phyloP scores from a whole-genome alignment of 73 alveolate species.

The Paraurostyla sp. region DNA sequence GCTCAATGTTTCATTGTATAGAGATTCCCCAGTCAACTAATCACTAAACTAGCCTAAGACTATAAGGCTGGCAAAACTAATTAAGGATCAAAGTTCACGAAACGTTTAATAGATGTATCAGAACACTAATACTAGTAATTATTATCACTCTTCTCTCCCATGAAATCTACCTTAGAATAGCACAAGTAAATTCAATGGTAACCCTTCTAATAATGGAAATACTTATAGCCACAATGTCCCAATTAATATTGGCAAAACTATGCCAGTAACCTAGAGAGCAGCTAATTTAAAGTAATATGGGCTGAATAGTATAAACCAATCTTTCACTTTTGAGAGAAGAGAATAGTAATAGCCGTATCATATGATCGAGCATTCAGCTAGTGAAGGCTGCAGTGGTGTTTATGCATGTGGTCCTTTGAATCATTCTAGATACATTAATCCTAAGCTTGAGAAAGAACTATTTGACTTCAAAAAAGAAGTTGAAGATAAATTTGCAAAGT shows the following conservation, averaged over 20 bases:
- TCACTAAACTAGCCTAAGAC: background rate
- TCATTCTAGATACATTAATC: conserved; percentile 63
- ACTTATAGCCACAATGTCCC: too few species aligned
- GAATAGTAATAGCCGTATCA: background rate
- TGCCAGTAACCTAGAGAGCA: conserved; percentile 13
- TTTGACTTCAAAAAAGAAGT: conserved; percentile 69
- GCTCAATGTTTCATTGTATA: background rate
- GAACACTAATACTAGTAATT: background rate
- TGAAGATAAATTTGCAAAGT: conserved; percentile 54
- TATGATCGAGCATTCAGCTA: conserved; percentile 24
- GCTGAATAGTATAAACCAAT: background rate
- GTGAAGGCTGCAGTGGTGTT: conserved; percentile 59
- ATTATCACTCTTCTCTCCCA: too few species aligned
- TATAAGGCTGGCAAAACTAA: background rate
- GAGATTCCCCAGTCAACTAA: conserved; percentile 19
- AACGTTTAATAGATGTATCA: background rate
- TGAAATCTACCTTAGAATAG: too few species aligned
- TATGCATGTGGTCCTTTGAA: conserved; percentile 74
- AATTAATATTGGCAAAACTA: conserved; percentile 20
- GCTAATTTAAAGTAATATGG: background rate
- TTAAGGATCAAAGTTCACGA: background rate
- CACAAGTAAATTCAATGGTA: too few species aligned
- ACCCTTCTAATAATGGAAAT: too few species aligned
- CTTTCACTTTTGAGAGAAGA: background rate
- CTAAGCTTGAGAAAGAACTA: conserved; percentile 66